Percentiles rank a stretch among this genome's conserved stretches.
Conservation (phyloP, 2,329 filamentous ascomycete genomes). For the Claviceps pusilla region DNA sequence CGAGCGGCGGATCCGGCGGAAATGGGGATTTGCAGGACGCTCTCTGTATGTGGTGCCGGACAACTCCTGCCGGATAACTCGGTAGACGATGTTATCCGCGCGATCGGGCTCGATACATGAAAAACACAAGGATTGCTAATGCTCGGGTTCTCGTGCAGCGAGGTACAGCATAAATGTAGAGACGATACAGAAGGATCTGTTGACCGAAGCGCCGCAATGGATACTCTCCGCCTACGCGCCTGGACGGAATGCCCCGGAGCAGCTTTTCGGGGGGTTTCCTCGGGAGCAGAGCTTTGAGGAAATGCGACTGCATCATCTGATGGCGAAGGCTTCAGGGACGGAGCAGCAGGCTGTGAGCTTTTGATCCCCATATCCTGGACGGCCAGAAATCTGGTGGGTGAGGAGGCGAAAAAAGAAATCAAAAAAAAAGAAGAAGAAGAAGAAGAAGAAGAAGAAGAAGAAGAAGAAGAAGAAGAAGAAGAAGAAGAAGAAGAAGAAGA, state of each 20-base stretch:
- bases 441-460: too few species aligned
- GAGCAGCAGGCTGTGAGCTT: conserved; percentile 33
- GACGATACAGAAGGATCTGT: conserved; percentile 51
- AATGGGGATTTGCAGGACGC: conserved; percentile 12
- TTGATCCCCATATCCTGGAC: not conserved
- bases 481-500: too few species aligned
- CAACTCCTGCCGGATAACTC: not conserved
- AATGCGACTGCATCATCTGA: conserved; percentile 59
- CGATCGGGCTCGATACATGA: not conserved
- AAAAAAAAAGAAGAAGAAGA: too few species aligned
- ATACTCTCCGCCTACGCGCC: conserved; percentile 78
- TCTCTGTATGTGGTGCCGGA: conserved; percentile 10
- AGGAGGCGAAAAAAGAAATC: not conserved
- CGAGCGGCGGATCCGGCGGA: conserved; percentile 11
- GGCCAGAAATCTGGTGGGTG: not conserved
- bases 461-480: too few species aligned
- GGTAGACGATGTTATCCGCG: not conserved
- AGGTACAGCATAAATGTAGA: conserved; percentile 41
- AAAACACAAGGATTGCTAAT: conserved; percentile 1
- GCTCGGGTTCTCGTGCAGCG: conserved; percentile 4
- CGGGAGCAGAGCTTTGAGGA: conserved; percentile 85
- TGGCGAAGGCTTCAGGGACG: conserved; percentile 44
- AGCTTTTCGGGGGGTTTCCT: conserved; percentile 65
- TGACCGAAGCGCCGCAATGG: conserved; percentile 62
- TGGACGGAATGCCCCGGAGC: conserved; percentile 57